phyloP scores from a whole-genome alignment of 306 rosid genomes.

The Chamaecrista fasciculata region DNA sequence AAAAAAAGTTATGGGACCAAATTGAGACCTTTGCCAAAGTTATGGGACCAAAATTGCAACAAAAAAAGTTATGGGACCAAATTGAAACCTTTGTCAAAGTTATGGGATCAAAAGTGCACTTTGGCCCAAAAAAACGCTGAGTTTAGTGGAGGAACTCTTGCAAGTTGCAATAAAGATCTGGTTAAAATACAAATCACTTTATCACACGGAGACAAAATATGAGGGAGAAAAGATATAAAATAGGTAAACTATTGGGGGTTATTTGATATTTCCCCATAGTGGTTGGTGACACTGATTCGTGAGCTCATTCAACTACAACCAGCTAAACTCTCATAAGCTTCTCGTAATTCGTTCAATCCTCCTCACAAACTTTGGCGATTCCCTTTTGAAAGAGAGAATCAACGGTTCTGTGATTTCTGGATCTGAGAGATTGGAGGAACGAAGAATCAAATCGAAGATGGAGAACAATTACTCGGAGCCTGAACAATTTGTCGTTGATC shows the following conservation, averaged over 20 bases:
- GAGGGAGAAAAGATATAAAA: neutral
- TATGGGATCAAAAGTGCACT: too few relatives aligned
- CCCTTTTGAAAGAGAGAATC: neutral
- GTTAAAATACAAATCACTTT: neutral
- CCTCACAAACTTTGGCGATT: neutral
- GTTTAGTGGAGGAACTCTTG: too few relatives aligned
- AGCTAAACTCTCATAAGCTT: neutral
- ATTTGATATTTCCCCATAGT: neutral
- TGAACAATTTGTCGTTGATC: constrained; percentile 1
- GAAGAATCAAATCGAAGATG: constrained; percentile 6
- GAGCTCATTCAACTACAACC: neutral
- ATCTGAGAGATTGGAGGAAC: neutral
- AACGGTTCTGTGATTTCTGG: neutral
- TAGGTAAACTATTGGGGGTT: neutral
- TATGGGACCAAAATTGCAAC: too few relatives aligned
- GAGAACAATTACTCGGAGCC: constrained; percentile 5
- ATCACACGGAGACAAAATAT: neutral
- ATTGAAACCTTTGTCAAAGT: too few relatives aligned
- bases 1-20: too few relatives aligned
- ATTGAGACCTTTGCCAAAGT: too few relatives aligned
- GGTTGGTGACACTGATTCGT: neutral
- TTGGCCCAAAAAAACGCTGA: too few relatives aligned
- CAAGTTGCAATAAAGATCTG: too few relatives aligned
- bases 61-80: too few relatives aligned
- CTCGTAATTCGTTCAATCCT: neutral